Base-by-base conservation (phyloP, 2,329 filamentous ascomycete species). In the Arachnomyces sp. region DNA sequence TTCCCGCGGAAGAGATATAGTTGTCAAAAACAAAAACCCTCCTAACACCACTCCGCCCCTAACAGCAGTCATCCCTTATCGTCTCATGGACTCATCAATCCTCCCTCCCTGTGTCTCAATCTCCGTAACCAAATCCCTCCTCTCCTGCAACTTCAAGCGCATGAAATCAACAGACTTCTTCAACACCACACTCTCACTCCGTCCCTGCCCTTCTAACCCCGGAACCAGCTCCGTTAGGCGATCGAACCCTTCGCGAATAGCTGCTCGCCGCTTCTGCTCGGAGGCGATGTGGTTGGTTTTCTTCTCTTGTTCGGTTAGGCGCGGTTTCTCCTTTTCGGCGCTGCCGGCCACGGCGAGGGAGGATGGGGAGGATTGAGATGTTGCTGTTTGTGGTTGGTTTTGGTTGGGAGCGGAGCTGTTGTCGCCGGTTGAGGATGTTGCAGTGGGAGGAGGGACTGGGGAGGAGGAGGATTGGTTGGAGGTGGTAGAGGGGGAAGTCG, bases 151-250 rank as follows among this genome's bases (percentile, higher is more conserved):
- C 55, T 81, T 70, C 45, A 78, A 65, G 31, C 70, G 70, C 55
- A 85, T 80, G 46, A 73, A 82, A 11, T 82, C 78, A 21, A 84
- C 76, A 0, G 82, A 84, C 48, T 75, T 75, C 47, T 80, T 78
- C 15, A 95, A 71, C n/a, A 95, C 86, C 13, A 87, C 72, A 18
- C 85, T 86, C 61, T 95, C 88, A 48, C 86, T 92, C 34, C 87
- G 79, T 1, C 84, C 88, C 55, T 89, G 84, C 1, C 88, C 88
- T 52, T 86, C 77, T 39, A 93, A 72, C 0, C 85, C 86, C 0
- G 88, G 88, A 1, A 94, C 86, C 25, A 93, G 73, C 39, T 81
- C 77, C 12, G 85, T 85, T 17, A 95, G 74, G 28, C 80, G 76
- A 60, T 94, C 86, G 59, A 93, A 94, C 42, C 84, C 86, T 43